A percentile compares a stretch with the other conserved stretches of the same genome.
Conservation (phyloP, 306 rosid genomes). For the Vicia faba region DNA sequence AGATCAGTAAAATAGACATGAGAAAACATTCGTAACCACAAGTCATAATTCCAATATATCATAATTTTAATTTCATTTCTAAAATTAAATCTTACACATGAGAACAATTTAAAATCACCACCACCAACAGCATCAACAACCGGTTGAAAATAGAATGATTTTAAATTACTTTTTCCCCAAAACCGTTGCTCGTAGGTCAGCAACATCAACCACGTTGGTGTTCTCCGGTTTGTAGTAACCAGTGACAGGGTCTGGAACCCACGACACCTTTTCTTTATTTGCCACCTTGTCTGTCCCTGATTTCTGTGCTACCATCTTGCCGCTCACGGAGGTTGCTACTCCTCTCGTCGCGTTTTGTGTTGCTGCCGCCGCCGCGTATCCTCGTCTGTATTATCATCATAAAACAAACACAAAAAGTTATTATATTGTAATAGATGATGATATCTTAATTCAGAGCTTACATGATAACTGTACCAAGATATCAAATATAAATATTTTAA, state of each 20-base stretch:
- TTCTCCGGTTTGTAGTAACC: constrained; percentile 86
- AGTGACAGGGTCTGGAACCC: constrained; percentile 91
- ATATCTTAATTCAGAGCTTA: no score
- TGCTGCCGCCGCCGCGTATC: constrained; percentile 65
- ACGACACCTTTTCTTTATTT: constrained; percentile 58
- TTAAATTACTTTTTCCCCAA: constrained; percentile 38
- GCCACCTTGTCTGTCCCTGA: constrained; percentile 48
- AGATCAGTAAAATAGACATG: not conserved
- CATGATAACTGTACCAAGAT: no score
- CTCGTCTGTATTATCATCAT: constrained; percentile 55
- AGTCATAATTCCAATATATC: not conserved
- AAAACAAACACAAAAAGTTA: not conserved
- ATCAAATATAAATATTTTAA: no score
- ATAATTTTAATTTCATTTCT: not conserved
- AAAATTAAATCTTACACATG: not conserved
- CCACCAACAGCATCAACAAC: not conserved
- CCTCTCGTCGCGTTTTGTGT: constrained; percentile 51
- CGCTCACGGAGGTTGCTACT: constrained; percentile 43
- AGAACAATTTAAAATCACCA: not conserved
- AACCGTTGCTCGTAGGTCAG: constrained; percentile 62
- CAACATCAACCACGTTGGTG: constrained; percentile 63
- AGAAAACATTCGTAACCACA: not conserved
- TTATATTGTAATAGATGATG: no score
- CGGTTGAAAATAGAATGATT: not conserved
- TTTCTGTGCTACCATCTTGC: constrained; percentile 47